Percentiles rank a stretch among this genome's conserved stretches.
phyloP scores from a whole-genome alignment of 1,284 basidiomycete species.

The Fomitopsis schrenkii region DNA sequence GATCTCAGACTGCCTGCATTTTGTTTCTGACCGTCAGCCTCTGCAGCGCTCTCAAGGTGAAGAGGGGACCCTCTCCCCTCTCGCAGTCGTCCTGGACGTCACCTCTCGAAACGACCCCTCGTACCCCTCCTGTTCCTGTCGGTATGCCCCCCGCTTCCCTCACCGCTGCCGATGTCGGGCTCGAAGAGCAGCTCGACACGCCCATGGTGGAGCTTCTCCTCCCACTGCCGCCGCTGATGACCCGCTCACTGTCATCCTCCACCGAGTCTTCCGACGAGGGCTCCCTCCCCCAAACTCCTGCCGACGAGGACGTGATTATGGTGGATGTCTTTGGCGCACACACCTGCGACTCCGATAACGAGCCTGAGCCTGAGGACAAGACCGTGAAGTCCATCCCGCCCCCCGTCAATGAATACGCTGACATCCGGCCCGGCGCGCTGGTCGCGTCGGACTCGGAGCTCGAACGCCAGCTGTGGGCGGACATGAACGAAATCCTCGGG shows the following conservation, averaged over 20 bases:
- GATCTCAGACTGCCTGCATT: not conserved
- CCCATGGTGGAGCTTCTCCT: not conserved
- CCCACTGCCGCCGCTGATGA: not conserved
- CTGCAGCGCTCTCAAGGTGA: not conserved
- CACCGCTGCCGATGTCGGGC: not conserved
- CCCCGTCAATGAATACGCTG: not conserved
- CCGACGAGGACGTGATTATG: not conserved
- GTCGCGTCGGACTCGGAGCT: not conserved
- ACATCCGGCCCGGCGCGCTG: not conserved
- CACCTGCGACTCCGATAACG: not conserved
- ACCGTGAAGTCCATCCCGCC: not conserved
- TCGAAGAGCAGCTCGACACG: not conserved
- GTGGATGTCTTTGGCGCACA: not conserved
- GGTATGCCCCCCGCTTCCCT: not conserved
- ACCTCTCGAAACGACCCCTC: not conserved
- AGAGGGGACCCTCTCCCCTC: not conserved
- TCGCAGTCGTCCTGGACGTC: not conserved
- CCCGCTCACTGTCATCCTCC: not conserved
- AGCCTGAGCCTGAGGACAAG: not conserved
- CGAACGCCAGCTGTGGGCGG: not conserved
- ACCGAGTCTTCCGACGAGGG: not conserved
- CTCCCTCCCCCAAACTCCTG: not conserved
- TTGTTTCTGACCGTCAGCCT: not conserved
- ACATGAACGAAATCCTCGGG: constrained; percentile 1
- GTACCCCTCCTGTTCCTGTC: not conserved